These are phyloP conservation scores for Porpolomopsis calyptriformis DNA, from an alignment of 768 basidiomycete species.

Conservation along the genomic window DNA sequence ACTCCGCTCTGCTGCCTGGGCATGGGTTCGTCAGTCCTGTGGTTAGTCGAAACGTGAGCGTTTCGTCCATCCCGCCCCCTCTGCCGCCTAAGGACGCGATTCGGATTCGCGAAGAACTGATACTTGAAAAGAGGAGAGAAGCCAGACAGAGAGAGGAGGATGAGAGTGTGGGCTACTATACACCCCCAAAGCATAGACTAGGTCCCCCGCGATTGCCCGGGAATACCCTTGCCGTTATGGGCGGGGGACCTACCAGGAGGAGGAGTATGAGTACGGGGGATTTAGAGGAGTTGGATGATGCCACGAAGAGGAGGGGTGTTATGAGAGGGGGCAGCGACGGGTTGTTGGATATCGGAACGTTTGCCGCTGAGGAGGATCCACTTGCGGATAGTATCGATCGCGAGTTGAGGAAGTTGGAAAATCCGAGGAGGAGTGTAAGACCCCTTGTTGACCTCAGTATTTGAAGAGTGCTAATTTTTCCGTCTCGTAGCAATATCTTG, in stretches of 20 bases:
- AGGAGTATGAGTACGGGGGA: slow-evolving; percentile 77
- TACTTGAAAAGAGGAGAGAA: slow-evolving; percentile 59
- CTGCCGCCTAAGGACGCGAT: slow-evolving; percentile 60
- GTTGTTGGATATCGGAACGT: slow-evolving; percentile 29
- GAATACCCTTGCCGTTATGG: slow-evolving; percentile 24
- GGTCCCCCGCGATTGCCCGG: slow-evolving; percentile 10
- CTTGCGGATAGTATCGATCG: slow-evolving; percentile 63
- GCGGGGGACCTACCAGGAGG: slow-evolving; percentile 43
- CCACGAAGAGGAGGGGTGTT: slow-evolving; percentile 25
- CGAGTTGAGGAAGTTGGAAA: slow-evolving; percentile 54
- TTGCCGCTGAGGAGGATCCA: slow-evolving; percentile 35
- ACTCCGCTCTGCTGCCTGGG: slow-evolving; percentile 32
- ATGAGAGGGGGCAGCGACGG: slow-evolving; percentile 23
- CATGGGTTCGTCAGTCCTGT: slow-evolving; percentile 22
- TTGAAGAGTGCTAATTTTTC: slow-evolving; percentile 8
- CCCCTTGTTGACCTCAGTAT: slow-evolving; percentile 6
- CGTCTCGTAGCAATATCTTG: slow-evolving; percentile 56
- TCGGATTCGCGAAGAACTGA: slow-evolving; percentile 51
- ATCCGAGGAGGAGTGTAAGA: slow-evolving; percentile 32
- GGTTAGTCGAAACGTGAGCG: slow-evolving; percentile 32
- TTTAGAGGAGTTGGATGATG: slow-evolving; percentile 35
- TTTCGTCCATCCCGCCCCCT: slow-evolving; percentile 33
- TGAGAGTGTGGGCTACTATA: slow-evolving; percentile 25
- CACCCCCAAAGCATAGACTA: slow-evolving; percentile 8
- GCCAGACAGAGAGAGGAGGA: slow-evolving; percentile 45